Evolutionary conservation across 139 green algal species (phyloP), one percentile per base, ranked within the genome.

Genomic region (Ostreobium quekettii): DNA sequence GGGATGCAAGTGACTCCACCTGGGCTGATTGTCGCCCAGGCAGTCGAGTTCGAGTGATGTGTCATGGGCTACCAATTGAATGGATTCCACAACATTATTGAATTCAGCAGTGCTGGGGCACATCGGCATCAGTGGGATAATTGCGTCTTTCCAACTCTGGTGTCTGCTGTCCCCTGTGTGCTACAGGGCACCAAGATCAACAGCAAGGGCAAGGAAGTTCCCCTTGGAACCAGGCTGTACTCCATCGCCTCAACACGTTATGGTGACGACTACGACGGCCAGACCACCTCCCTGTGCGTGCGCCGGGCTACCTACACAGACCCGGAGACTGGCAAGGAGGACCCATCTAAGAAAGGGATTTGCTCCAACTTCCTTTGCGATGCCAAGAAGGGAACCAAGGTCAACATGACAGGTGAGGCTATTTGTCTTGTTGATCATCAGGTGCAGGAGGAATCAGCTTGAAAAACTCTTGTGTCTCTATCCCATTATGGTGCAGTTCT

Each of bases 291-390:
- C 26, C 87, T 99, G 71, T 99, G 94, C 76, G 94, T 98, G 31
- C 88, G 94, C 75, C 91, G 94, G 59, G 94, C 93, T 33, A 86
- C 83, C 28, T 98, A 96, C 84, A 84, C 68, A 60, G 77, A 89
- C 84, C 83, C 89, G 1, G 92, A 97, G 83, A 90, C 75, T 22
- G 83, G 84, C 67, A 82, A 82, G 63, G 89, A 98, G 78, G 92
- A 98, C 81, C 91, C 91, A 26, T 85, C 88, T 62, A 98, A 98
- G 82, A 92, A 96, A 85, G 94, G 94, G 64, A 90, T 99, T 78
- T 98, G 94, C 91, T 97, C 90, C 70, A 98, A 98, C 87, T 98
- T 97, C 89, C 81, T 99, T 57, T 97, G 90, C 72, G 94, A 98
- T 60, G 89, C 94, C 68, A 82, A 83, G 61, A 85, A 88, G 35